A percentile compares a stretch with the other conserved stretches of the same genome.
Evolutionary conservation across 1,284 basidiomycete genomes (phyloP).

Genomic region (Tylopilus sp.): DNA sequence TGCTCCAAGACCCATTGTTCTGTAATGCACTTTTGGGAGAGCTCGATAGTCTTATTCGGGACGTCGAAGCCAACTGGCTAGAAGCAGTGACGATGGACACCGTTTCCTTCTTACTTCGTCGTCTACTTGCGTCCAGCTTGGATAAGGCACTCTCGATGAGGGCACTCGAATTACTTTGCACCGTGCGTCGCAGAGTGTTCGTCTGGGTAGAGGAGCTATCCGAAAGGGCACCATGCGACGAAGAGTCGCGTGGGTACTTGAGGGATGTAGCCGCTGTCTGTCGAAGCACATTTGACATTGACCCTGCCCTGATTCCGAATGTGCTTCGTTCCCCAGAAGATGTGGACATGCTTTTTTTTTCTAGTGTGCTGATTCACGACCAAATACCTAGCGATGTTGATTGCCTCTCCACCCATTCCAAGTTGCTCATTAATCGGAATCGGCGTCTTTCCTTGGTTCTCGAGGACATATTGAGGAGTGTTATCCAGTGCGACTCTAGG

Average conservation of each 20-base stretch:
- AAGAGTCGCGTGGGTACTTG: conserved; percentile 38
- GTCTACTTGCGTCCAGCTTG: conserved; percentile 45
- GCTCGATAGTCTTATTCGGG: conserved; percentile 38
- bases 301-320: conserved; percentile 17
- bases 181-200: conserved; percentile 44
- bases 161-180: conserved; percentile 39
- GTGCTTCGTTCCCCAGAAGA: conserved; percentile 41
- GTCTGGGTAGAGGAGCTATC: conserved; percentile 49
- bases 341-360: conserved; percentile 47
- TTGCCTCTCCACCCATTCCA: conserved; percentile 13
- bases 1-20: conserved; percentile 43
- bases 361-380: conserved; percentile 47
- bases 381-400: conserved; percentile 28
- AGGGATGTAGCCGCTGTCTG: conserved; percentile 52
- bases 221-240: conserved; percentile 28
- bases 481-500: conserved; percentile 10
- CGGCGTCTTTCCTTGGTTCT: conserved; percentile 42
- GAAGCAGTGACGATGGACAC: conserved; percentile 49
- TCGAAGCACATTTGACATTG: conserved; percentile 53
- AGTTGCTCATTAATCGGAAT: conserved; percentile 39
- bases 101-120: conserved; percentile 45
- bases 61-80: conserved; percentile 55
- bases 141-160: conserved; percentile 9
- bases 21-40: conserved; percentile 45
- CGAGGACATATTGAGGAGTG: conserved; percentile 27